These are phyloP conservation scores for Aspergillus jensenii DNA, from an alignment of 2,329 filamentous ascomycete genomes.

Conservation along the genomic window DNA sequence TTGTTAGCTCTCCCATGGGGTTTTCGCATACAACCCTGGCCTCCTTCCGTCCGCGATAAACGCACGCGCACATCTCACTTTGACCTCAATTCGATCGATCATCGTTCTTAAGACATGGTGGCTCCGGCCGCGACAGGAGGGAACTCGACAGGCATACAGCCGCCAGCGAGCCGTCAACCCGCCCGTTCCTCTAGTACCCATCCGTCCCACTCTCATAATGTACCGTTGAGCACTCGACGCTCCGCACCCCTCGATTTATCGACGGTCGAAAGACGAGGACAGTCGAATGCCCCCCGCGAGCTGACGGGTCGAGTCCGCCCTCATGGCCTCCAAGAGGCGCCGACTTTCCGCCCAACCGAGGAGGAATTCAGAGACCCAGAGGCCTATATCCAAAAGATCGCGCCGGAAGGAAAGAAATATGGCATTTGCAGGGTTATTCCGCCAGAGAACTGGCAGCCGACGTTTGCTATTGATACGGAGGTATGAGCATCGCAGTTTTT, in stretches of 20 bases:
- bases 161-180: slow-evolving; percentile 34
- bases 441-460: slow-evolving; percentile 88
- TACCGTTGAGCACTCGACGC: slow-evolving; percentile 64
- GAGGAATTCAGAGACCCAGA: slow-evolving; percentile 95
- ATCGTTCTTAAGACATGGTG: slow-evolving; percentile 41
- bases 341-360: slow-evolving; percentile 83
- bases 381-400: slow-evolving; percentile 89
- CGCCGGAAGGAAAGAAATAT: slow-evolving; percentile 79
- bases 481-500: slow-evolving; percentile 51
- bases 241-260: slow-evolving; percentile 74
- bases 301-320: slow-evolving; percentile 74
- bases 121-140: slow-evolving; percentile 45
- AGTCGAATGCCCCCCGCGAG: slow-evolving; percentile 74
- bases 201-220: slow-evolving; percentile 48
- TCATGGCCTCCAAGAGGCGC: slow-evolving; percentile 84
- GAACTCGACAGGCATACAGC: slow-evolving; percentile 33
- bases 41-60: slow-evolving; percentile 29
- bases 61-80: slow-evolving; percentile 22
- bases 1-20: slow-evolving; percentile 32
- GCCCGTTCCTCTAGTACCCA: slow-evolving; percentile 44
- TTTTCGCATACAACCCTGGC: slow-evolving; percentile 31
- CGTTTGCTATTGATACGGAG: slow-evolving; percentile 96
- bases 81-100: slow-evolving; percentile 9
- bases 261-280: slow-evolving; percentile 88
- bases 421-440: slow-evolving; percentile 96